A percentile compares a stretch with the other conserved stretches of the same genome.
These are phyloP conservation scores for Carpediemonas membranifera DNA, from an alignment of 78 protist genomes.

Conservation along the genomic window DNA sequence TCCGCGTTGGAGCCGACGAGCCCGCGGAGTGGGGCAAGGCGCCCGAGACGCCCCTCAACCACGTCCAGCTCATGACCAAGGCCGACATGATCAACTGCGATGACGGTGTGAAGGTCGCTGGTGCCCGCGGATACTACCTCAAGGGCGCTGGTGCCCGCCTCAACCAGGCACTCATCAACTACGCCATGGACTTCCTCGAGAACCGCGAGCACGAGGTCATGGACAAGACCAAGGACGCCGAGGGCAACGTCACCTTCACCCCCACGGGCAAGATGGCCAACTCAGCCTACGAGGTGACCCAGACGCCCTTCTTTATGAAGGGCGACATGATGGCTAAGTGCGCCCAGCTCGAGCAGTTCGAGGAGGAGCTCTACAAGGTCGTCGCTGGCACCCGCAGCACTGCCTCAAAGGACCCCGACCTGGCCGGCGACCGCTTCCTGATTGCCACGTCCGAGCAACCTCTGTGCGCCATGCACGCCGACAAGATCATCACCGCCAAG, in stretches of 20 bases:
- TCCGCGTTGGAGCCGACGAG: too few relatives aligned
- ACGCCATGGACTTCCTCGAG: constrained; percentile 53
- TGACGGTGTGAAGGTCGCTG: constrained; percentile 53
- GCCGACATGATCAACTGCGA: constrained; percentile 35
- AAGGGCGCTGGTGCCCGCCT: constrained; percentile 70
- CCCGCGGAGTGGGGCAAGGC: too few relatives aligned
- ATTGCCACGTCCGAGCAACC: constrained; percentile 99
- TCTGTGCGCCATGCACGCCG: constrained; percentile 80
- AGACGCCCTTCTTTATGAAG: constrained; percentile 18
- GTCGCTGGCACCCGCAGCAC: too few relatives aligned
- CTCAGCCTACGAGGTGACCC: too few relatives aligned
- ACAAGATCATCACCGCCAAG: constrained; percentile 40
- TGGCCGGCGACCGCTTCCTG: constrained; percentile 84
- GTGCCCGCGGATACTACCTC: constrained; percentile 85
- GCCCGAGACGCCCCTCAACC: constrained; percentile 24
- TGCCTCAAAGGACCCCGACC: constrained; percentile 28
- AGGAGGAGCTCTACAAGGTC: constrained; percentile 95
- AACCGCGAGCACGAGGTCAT: constrained; percentile 56
- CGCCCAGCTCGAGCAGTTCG: constrained; percentile 93
- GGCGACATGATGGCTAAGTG: constrained; percentile 13
- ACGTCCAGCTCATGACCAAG: constrained; percentile 49
- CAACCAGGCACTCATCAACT: constrained; percentile 71
- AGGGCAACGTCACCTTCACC: constrained; percentile 94
- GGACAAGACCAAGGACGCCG: too few relatives aligned
- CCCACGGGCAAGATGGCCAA: constrained; percentile 66